Evolutionary conservation across 495 filamentous ascomycete genomes (phyloP).

Genomic region (Penicillium manginii): DNA sequence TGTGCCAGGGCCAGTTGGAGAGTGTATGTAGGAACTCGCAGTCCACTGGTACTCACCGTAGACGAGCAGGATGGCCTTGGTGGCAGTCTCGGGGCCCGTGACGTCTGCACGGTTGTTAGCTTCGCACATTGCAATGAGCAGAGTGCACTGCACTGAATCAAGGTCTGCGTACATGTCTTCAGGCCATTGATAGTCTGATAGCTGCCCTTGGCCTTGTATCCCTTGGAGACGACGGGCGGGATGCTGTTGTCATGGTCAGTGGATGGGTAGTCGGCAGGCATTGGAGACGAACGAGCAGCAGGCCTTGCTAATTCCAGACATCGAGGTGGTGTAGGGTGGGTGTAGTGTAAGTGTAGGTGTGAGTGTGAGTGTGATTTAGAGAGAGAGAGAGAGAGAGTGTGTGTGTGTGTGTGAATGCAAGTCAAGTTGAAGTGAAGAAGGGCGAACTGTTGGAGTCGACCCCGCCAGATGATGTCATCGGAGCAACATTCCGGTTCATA

Average conservation of each 20-base stretch:
- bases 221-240: conserved; percentile 59
- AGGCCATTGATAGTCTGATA: conserved; percentile 63
- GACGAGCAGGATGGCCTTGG: conserved; percentile 56
- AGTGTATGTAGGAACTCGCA: too few species aligned
- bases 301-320: conserved; percentile 54
- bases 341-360: not conserved
- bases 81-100: conserved; percentile 54
- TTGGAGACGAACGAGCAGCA: conserved; percentile 47
- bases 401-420: not conserved
- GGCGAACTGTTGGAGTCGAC: conserved; percentile 1
- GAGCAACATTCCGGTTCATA: conserved; percentile 7
- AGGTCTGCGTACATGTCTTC: conserved; percentile 58
- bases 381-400: not conserved
- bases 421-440: not conserved
- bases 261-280: not conserved
- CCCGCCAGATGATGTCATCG: conserved; percentile 31
- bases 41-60: too few species aligned
- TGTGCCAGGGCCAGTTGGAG: too few species aligned
- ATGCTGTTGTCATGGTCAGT: conserved; percentile 29
- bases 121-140: too few species aligned
- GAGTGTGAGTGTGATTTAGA: not conserved
- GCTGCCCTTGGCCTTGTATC: conserved; percentile 62
- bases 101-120: conserved; percentile 41
- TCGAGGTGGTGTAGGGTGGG: conserved; percentile 28
- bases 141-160: not conserved